Base-by-base conservation (phyloP, 805 yeast genomes). In the Kodamaea lidongshanica region DNA sequence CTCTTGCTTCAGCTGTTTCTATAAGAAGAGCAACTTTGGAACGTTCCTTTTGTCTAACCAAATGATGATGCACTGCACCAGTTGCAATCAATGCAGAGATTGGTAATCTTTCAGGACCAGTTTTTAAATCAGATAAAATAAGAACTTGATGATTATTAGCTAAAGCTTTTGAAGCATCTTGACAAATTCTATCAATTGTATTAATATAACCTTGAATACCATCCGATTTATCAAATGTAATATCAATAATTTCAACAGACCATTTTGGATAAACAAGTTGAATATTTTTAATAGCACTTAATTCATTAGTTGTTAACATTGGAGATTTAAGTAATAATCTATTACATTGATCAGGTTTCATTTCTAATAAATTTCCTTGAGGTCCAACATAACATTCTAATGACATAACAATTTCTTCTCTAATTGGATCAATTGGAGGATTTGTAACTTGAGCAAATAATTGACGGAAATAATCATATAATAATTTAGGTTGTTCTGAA, bases 381-480 rank as follows among this genome's bases (percentile, higher is more conserved):
- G 97, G 97, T 33, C 98, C 98, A 49, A 89, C 79, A 58, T 83
- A 86, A 63, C 98, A 89, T 58, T 89, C 96, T 44, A 92, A 71
- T 8, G 96, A 85, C 98, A 89, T 89, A 51, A 92, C 97, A 45
- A 89, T 84, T 37, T 80, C 79, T 65, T 89, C 98, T 58, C 97
- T 79, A 47, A 89, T 92, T 30, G 98, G 97, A 57, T 89, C 98
- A 53, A 89, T 92, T 29, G 98, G 97, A 35, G 98, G 98, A 63
- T 89, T 89, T 18, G 98, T 89, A 34, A 89, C 98, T 63, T 89
- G 98, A 12, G 98, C 98, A 64, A 89, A 89, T 51, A 89, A 71
- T 58, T 89, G 95, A 50, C 95, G 78, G 70, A 89, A 92, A 64
- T 89, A 89, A 51, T 92, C 98, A 57, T 83, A 89, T 40, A 86